Percentiles rank a stretch among this genome's conserved stretches.
Conservation (phyloP, 257 asterid species). For the Craterostigma plantagineum region DNA sequence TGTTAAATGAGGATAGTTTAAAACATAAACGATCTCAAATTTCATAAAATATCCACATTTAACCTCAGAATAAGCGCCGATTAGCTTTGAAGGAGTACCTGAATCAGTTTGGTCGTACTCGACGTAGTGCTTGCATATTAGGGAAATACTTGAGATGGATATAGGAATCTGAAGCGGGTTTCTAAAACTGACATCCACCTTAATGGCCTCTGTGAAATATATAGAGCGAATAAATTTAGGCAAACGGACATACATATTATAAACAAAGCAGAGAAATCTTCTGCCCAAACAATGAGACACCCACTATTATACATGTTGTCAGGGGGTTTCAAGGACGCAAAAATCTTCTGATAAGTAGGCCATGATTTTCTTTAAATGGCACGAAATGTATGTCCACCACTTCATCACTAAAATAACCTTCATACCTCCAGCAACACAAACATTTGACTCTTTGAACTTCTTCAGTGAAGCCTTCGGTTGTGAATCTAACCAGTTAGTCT, state of each 20-base stretch:
- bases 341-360: too few relatives aligned
- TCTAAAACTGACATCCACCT: conserved; percentile 53
- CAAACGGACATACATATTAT: neutral
- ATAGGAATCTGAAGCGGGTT: conserved; percentile 94
- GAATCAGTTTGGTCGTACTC: conserved; percentile 24
- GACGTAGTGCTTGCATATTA: conserved; percentile 62
- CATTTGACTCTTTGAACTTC: conserved; percentile 60
- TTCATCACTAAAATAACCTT: conserved; percentile 8
- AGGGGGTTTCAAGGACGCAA: too few relatives aligned
- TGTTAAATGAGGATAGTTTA: too few relatives aligned
- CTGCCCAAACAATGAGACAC: neutral
- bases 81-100: conserved; percentile 22
- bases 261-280: neutral
- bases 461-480: conserved; percentile 47
- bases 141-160: conserved; percentile 52
- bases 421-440: conserved; percentile 98
- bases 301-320: too few relatives aligned
- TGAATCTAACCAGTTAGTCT: conserved; percentile 80
- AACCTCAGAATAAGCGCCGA: conserved; percentile 1
- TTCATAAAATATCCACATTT: neutral
- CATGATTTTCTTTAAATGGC: neutral
- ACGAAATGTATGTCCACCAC: neutral
- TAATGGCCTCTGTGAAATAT: conserved; percentile 57
- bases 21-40: neutral
- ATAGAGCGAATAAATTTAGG: neutral